Conservation (phyloP, 805 yeast genomes). For the Blastobotrys parvus region DNA sequence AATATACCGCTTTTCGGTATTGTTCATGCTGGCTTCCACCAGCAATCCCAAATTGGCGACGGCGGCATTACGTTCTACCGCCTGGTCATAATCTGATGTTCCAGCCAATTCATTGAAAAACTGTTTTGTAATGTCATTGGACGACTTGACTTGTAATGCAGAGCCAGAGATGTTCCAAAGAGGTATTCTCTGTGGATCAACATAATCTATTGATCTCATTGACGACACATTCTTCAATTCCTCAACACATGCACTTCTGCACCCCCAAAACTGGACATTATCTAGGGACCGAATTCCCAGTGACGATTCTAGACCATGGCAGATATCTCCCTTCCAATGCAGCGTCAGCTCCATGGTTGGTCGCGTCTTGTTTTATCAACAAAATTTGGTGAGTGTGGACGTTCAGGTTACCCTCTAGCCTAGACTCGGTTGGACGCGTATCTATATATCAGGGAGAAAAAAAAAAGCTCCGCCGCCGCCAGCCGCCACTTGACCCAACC, state of each 20-base stretch:
- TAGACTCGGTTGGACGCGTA: too few relatives aligned
- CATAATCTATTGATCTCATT: not conserved
- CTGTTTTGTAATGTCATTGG: slow-evolving; percentile 1
- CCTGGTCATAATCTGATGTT: not conserved
- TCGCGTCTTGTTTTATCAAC: too few relatives aligned
- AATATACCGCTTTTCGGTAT: not conserved
- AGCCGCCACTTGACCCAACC: too few relatives aligned
- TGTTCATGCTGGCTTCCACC: not conserved
- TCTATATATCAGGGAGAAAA: too few relatives aligned
- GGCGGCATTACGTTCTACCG: not conserved
- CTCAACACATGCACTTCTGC: slow-evolving; percentile 1
- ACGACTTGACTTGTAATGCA: slow-evolving; percentile 7
- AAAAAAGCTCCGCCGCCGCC: too few relatives aligned
- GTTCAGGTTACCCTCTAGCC: too few relatives aligned
- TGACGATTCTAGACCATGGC: not conserved
- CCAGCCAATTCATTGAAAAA: slow-evolving; percentile 11
- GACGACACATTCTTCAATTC: not conserved
- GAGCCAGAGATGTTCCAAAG: slow-evolving; percentile 13
- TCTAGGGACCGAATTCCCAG: not conserved
- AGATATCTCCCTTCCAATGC: not conserved
- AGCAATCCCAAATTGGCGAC: not conserved
- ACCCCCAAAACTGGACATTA: not conserved
- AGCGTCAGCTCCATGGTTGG: not conserved
- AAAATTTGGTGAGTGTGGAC: too few relatives aligned
- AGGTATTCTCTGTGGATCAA: slow-evolving; percentile 10